Conservation (phyloP, 805 yeast species). For the Teunomyces atbi region DNA sequence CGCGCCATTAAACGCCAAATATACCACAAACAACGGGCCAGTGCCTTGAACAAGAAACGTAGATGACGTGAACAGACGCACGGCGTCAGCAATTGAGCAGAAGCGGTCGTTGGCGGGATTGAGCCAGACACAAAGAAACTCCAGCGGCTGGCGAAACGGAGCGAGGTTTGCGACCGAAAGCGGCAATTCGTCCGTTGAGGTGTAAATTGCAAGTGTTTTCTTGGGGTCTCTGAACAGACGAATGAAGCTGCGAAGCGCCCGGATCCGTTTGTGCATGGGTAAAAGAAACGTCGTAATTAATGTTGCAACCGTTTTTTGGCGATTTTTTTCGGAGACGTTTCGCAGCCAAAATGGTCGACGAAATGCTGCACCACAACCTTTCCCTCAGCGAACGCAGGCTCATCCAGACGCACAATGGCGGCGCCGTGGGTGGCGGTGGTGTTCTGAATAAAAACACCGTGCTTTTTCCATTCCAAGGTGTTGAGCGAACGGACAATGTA, state of each 20-base stretch:
- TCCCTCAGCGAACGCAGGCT: conserved; percentile 62
- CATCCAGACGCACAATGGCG: conserved; percentile 63
- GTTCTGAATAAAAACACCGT: conserved; percentile 63
- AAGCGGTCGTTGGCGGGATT: not conserved
- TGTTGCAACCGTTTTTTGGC: conserved; percentile 1
- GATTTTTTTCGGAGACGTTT: not conserved
- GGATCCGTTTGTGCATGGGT: not conserved
- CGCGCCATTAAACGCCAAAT: not conserved
- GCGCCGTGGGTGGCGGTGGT: conserved; percentile 79
- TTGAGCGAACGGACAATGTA: conserved; percentile 59
- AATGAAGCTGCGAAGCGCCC: not conserved
- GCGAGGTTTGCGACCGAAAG: not conserved
- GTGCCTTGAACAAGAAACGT: not conserved
- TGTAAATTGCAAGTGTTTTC: not conserved
- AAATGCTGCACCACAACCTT: conserved; percentile 65
- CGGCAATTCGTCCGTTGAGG: not conserved
- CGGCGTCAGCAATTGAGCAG: not conserved
- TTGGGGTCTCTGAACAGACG: conserved; percentile 1
- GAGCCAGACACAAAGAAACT: not conserved
- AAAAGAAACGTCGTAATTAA: not conserved
- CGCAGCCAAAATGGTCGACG: conserved; percentile 29
- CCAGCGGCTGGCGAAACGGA: not conserved
- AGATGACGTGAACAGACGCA: not conserved
- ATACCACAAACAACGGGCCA: not conserved
- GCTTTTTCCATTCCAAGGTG: conserved; percentile 63